Base-by-base conservation (phyloP, 2,329 filamentous ascomycete species). In the Penicillium sp. region DNA sequence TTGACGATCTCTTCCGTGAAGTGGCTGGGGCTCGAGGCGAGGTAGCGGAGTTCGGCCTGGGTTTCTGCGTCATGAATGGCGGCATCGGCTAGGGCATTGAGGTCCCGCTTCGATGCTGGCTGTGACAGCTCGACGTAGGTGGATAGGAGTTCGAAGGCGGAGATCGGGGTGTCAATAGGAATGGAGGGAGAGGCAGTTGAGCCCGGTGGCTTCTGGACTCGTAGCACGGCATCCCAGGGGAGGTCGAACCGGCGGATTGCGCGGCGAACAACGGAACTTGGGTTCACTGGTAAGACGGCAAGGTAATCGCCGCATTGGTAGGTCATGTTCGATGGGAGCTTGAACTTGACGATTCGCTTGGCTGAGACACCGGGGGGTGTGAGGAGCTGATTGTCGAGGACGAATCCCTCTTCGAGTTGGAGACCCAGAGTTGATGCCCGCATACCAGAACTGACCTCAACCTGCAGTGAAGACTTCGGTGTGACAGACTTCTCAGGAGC, bases 241-340 rank as follows among this genome's bases (percentile, higher is more conserved):
- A 92, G 70, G 1, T 78, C 72, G 64, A 90, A 91, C 48, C 70
- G 60, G 18, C 78, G 74, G 69, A 89, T 80, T 0, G 80, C 85
- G 8, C 86, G 77, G 4, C 77, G 75, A 2, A 91, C 79, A 9
- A 75, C 81, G 27, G 77, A 70, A 38, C 76, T 75, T 1, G 82
- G 81, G 64, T 92, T 92, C 27, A 88, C 70, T 0, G 88, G 88
- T 1, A 90, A 73, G 2, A 90, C 75, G 0, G 86, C 84, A 0
- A 92, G 77, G 64, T 93, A 92, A 63, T 92, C 88, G 12, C 88
- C 88, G 2, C 84, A 80, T 33, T 79, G 77, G 68, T 91, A 92
- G 0, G 76, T 77, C 74, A 82, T 76, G 42, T 78, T 80, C 0
- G 75, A 78, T 0, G 88, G 87, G 1, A 92, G 75, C 52, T 81